Base-by-base conservation (phyloP, 805 yeast species). In the Saturnispora bothae region DNA sequence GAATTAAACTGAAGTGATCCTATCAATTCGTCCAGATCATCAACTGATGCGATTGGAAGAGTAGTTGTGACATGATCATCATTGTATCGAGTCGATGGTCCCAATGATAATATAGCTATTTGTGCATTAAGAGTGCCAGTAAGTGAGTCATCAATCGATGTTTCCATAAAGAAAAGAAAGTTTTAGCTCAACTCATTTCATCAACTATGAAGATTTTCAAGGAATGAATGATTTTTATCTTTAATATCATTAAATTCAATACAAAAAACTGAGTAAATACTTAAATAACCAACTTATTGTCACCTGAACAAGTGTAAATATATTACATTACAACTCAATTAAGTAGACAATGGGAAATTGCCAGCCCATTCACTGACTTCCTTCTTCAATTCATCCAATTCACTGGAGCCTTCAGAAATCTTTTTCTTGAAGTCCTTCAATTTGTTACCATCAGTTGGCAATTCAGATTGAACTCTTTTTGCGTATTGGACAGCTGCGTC, bases 301-400 rank as follows among this genome's bases (percentile, higher is more conserved):
- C n/a, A n/a, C n/a, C n/a, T n/a, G n/a, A n/a, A n/a, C n/a, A n/a
- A n/a, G n/a, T n/a, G n/a, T n/a, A 28, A 28, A 5, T 10, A 10
- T 10, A 14, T 28, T 6, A 28, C 14, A 5, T 15, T 16, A 4
- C 9, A 12, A 19, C 18, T 21, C 13, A 26, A 30, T 60, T 64
- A 72, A 52, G 73, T 75, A 47, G 79, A 68, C 49, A 75, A 63
- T 56, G 94, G 92, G 71, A 71, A 83, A 54, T 73, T 76, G 57
- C 86, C 89, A 49, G 95, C 95, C 98, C 98, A 92, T 46, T 68
- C 69, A 54, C 78, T 69, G 50, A 92, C 78, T 68, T 92, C 96
- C 39, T 67, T 63, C 66, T 83, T 85, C 53, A 82, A 68, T 32
- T 65, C 64, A 43, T 65, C 61, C 52, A 88, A 69, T 57, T 78